Evolutionary conservation across 164 flowering plant genomes (phyloP), one percentile per base, ranked within the genome.

Genomic region (Cinnamomum micranthum): DNA sequence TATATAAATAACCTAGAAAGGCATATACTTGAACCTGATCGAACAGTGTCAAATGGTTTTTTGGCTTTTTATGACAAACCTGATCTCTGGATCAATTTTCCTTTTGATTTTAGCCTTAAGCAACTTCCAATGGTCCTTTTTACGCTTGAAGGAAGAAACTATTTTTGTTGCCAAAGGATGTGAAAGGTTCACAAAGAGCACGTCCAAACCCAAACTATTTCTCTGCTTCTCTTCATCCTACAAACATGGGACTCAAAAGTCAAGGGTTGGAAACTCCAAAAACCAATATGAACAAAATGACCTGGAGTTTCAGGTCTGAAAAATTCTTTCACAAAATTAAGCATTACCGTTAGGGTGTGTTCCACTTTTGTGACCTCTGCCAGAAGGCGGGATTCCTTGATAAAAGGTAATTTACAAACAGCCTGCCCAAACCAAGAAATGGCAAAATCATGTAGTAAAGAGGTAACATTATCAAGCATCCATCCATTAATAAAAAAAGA

Each of bases 331-430:
- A 28, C 14, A 31, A 69, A 60, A 59, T 24, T 15, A 66, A 73
- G 58, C 5, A 63, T 74, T 84, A 87, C 91, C 80, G 86, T 84
- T 65, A 88, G 79, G 31, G 81, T 84, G 70, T 79, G 75, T 50
- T 86, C 91, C 71, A 88, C 79, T 74, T 84, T 86, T 73, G 80
- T 73, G 33, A 84, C 83, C 77, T 85, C 91, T 4, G 81, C 50
- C 66, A 88, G 88, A 70, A 88, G 91, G 50, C 86, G 89, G 12
- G 81, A 76, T 66, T 88, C 91, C 20, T 86, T 80, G 62, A 88
- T 88, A 76, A 87, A 88, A 35, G 91, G 89, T 65, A 88, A 73
- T 78, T 83, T 88, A 66, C 82, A 77, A 41, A 85, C 69, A 75
- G 78, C 89, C 91, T 88, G 85, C 23, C 66, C 62, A 74, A n/a